These are phyloP conservation scores for Amauroascus verrucosus DNA, from an alignment of 2,329 filamentous ascomycete genomes.

Conservation along the genomic window DNA sequence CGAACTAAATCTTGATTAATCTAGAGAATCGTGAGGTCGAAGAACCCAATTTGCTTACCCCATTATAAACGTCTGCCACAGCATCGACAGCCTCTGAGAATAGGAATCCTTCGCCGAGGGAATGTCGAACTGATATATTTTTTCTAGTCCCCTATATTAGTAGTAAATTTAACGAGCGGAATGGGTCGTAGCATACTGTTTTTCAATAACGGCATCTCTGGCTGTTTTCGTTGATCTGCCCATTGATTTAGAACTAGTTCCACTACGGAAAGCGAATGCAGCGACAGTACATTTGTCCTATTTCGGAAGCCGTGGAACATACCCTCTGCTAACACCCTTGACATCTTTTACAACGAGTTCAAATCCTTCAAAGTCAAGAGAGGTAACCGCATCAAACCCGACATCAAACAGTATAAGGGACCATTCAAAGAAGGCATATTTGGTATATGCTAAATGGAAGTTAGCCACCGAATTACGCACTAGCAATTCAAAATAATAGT, in stretches of 20 bases:
- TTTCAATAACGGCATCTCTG: conserved; percentile 49
- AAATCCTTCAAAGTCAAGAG: conserved; percentile 79
- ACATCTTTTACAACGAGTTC: conserved; percentile 82
- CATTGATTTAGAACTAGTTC: conserved; percentile 29
- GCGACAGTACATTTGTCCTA: conserved; percentile 54
- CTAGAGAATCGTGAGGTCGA: neutral
- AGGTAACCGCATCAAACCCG: conserved; percentile 88
- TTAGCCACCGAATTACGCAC: conserved; percentile 16
- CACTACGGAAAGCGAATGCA: conserved; percentile 29
- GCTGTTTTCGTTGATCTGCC: conserved; percentile 42
- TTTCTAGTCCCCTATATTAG: conserved; percentile 49
- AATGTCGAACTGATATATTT: conserved; percentile 58
- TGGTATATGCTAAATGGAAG: conserved; percentile 70
- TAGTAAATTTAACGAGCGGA: neutral
- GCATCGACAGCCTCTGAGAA: conserved; percentile 68
- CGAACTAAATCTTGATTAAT: conserved; percentile 50
- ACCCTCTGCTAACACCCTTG: conserved; percentile 90
- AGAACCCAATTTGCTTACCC: conserved; percentile 46
- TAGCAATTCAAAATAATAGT: neutral
- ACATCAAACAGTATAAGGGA: conserved; percentile 88
- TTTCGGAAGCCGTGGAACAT: conserved; percentile 90
- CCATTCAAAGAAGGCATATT: conserved; percentile 97
- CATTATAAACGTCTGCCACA: conserved; percentile 80
- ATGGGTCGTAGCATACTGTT: conserved; percentile 53
- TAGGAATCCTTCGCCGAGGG: conserved; percentile 62